Evolutionary conservation across 2,329 filamentous ascomycete genomes (phyloP).

Genomic region (Sclerotinia spermophila): DNA sequence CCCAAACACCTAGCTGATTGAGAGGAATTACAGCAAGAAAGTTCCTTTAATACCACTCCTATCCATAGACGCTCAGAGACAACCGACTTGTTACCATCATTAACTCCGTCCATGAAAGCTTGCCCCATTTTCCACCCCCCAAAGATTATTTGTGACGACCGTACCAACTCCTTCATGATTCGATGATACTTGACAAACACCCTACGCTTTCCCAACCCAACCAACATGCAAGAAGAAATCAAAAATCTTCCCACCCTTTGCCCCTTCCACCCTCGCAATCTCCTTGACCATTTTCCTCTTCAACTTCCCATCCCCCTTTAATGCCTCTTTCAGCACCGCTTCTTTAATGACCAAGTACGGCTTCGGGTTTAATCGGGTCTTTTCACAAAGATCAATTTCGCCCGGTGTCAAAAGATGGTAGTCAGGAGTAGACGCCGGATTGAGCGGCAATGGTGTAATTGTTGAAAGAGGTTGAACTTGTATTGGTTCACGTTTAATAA

Average conservation of each 20-base stretch:
- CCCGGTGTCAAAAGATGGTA: constrained; percentile 80
- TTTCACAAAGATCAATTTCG: constrained; percentile 81
- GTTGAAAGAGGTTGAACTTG: constrained; percentile 47
- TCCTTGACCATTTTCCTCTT: constrained; percentile 94
- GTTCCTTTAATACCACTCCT: neutral
- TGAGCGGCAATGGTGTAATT: constrained; percentile 42
- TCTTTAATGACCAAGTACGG: constrained; percentile 95
- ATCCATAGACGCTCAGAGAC: neutral
- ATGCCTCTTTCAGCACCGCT: constrained; percentile 81
- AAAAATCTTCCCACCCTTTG: constrained; percentile 82
- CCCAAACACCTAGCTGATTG: neutral
- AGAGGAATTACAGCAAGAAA: neutral
- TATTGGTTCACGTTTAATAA: constrained; percentile 47
- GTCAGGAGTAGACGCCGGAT: constrained; percentile 64
- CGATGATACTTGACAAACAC: neutral
- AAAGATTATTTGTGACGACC: neutral
- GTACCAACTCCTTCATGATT: neutral
- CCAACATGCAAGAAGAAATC: constrained; percentile 93
- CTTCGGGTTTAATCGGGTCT: constrained; percentile 83
- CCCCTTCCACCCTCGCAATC: constrained; percentile 76
- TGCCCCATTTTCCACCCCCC: neutral
- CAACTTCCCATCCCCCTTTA: constrained; percentile 80
- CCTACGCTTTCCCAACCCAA: constrained; percentile 75
- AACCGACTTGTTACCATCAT: neutral
- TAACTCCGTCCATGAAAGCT: neutral